Evolutionary conservation across 176 grass and related monocot genomes (phyloP).

Genomic region (Neostapfia colusana): DNA sequence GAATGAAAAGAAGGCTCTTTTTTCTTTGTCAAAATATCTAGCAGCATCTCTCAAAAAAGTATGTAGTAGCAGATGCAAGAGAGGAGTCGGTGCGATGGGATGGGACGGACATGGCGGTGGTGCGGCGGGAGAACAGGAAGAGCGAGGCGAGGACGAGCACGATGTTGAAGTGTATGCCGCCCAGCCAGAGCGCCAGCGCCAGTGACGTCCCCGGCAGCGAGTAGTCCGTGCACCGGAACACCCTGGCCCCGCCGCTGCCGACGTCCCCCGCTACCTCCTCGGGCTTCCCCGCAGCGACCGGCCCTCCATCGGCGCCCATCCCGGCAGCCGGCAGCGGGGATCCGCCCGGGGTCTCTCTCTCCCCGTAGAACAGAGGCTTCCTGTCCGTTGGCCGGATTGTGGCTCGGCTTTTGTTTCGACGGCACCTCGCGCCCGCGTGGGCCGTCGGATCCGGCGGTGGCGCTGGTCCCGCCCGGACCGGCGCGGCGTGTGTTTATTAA

Average conservation of each 20-base stretch:
- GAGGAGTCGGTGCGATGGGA: background rate
- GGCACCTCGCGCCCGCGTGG: background rate
- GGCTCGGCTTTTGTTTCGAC: background rate
- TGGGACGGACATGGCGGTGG: constrained; percentile 55
- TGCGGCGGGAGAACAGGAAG: constrained; percentile 71
- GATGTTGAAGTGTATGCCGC: constrained; percentile 77
- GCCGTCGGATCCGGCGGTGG: constrained; percentile 20
- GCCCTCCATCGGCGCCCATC: constrained; percentile 44
- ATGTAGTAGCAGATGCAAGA: background rate
- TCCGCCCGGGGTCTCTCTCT: background rate
- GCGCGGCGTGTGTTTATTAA: background rate
- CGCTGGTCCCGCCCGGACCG: background rate
- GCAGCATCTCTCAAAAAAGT: too few species aligned
- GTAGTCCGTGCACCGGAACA: constrained; percentile 62
- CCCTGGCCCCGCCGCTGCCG: constrained; percentile 24
- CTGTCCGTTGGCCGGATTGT: too few species aligned
- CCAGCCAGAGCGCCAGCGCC: constrained; percentile 79
- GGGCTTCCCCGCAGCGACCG: background rate
- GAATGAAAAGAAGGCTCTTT: background rate
- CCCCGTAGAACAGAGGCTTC: background rate
- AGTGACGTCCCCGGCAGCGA: constrained; percentile 53
- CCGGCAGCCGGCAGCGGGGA: background rate
- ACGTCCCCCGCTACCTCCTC: background rate
- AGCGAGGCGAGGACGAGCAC: constrained; percentile 65
- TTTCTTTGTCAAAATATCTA: background rate